These are phyloP conservation scores for Eugenia klotzschiana DNA, from an alignment of 441 rosid species.

Conservation along the genomic window DNA sequence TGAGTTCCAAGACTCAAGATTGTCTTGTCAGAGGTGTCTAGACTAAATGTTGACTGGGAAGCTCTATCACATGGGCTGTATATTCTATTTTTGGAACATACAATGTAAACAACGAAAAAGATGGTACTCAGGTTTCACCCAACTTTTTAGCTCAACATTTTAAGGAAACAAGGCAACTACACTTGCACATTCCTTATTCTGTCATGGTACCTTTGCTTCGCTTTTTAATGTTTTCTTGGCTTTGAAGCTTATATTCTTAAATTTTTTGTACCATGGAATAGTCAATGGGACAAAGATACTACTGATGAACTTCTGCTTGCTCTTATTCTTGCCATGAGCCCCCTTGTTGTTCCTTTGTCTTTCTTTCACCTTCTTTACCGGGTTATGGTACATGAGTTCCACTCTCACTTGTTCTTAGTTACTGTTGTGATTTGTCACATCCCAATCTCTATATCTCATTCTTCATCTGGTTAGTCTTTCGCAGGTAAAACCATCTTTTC, in stretches of 20 bases:
- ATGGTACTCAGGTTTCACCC: not conserved
- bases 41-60: not conserved
- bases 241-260: not conserved
- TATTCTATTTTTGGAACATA: not conserved
- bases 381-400: not conserved
- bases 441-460: not conserved
- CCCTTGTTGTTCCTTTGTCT: not conserved
- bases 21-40: not conserved
- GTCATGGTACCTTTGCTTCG: not conserved
- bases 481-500: not conserved
- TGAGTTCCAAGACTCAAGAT: not conserved
- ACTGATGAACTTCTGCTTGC: not conserved
- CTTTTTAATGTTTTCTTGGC: not conserved
- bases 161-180: not conserved
- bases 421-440: not conserved
- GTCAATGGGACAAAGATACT: not conserved
- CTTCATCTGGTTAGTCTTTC: not conserved
- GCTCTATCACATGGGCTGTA: not conserved
- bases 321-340: not conserved
- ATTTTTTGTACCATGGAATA: not conserved
- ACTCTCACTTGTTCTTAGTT: not conserved
- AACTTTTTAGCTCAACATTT: not conserved
- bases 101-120: not conserved
- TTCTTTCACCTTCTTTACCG: not conserved
- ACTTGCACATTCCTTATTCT: not conserved